Base-by-base conservation (phyloP, 2,329 filamentous ascomycete genomes). In the Ceratocystis cubensis region DNA sequence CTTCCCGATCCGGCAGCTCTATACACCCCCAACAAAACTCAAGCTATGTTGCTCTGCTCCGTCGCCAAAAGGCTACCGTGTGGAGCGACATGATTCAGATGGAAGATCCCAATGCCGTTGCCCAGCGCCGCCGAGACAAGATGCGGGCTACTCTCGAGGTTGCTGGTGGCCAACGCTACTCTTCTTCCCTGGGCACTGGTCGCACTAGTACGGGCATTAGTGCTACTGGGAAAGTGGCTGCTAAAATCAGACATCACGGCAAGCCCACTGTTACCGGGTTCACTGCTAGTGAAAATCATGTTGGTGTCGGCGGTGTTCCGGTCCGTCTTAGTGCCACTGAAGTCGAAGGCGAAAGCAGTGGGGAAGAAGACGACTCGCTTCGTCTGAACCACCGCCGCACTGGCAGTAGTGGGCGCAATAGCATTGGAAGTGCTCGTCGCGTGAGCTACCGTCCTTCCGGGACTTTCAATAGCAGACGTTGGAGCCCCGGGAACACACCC, bases 81-180 rank as follows among this genome's bases (percentile, higher is more conserved):
- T 99, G 94, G 94, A 96, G 92, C 78, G 94, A 97, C 74, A 88
- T 92, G 65, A 84, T 93, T 8, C 94, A 99, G 75, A 86, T 89
- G 69, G 91, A 97, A 76, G 94, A 99, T 74, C 90, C 93, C 0
- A 84, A 91, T 63, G 78, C 94, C 67, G 78, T 88, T 3, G 91
- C 91, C 33, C 88, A 92, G 72, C 91, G 96, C 75, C 84, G 89
- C 67, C 88, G 89, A 46, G 94, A 92, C 67, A 96, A 94, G 79
- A 86, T 89, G 78, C 83, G 91, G 62, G 94, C 94, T 13, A 87
- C 87, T 66, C 85, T 88, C 72, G 91, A 96, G 77, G 87, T 97
- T 6, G 85, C 87, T 62, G 89, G 87, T 63, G 82, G 85, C 64
- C 73, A 73, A 37, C 73, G 72, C 48, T 75, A 74, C 17, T 82